Evolutionary conservation across 2,329 filamentous ascomycete genomes (phyloP), one percentile per base, ranked within the genome.

Genomic region (Chrysoporthe deuterocubensis): DNA sequence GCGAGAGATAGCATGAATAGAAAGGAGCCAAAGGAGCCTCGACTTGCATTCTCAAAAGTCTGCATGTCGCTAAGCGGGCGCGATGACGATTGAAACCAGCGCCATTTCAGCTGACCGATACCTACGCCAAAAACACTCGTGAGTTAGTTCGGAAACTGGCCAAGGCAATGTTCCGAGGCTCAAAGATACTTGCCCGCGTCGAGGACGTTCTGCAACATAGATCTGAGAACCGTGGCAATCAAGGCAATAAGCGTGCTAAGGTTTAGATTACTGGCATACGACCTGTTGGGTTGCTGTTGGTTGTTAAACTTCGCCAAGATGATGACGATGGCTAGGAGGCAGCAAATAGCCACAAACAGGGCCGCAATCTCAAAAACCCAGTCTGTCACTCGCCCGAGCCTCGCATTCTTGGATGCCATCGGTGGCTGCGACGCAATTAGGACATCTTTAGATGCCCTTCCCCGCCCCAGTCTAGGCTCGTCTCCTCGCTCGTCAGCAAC

Each of bases 81-180:
- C 4, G 48, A 34, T 2, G 61, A 56, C n/a, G 21, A 48, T 16
- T 44, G 11, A 3, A 54, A 63, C 61, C 61, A 63, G 32, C n/a
- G n/a, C 61, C 61, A 63, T 32, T 63, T 63, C 8, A 54, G 48
- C 34, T 54, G 61, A 4, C 61, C 61, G 16, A 56, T 52, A 26
- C 18, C 46, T 63, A 32, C 14, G 16, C 32, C 43, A 54, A 16
- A 46, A 37, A 21, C 13, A 46, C 32, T 9, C 4, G 13, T 44
- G 13, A 26, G 26, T 21, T 5, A 62, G 34, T 26, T 18, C 2
- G 13, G 13, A 54, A 42, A n/a, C 21, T 56, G 48, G 42, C 9
- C 48, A 16, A 26, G n/a, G 18, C 21, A 60, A 13, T 14, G 3
- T 13, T 3, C 18, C 1, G 8, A 9, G 32, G n/a, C 21, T 32